Base-by-base conservation (phyloP, 2,329 filamentous ascomycete genomes). In the Fusarium oxysporum region DNA sequence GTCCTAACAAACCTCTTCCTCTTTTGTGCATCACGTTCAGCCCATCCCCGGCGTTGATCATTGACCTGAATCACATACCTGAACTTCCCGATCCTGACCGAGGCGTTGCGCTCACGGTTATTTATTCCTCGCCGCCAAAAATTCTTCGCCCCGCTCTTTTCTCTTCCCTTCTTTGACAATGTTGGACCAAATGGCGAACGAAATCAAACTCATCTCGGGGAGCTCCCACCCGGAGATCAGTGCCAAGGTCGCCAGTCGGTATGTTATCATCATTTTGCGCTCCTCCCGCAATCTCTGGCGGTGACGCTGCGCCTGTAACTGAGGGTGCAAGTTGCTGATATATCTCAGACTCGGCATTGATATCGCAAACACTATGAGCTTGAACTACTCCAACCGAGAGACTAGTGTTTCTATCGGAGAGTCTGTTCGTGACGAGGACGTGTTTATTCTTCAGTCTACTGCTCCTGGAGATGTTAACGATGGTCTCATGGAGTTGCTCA, bases 391-490 rank as follows among this genome's bases (percentile, higher is more conserved):
- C 53, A 96, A 96, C 82, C 92, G 94, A 79, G 93, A 96, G 81
- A 95, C 92, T 57, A 94, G 92, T 76, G 95, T 98, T 65, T 97
- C 95, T 25, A 97, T 98, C 78, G 95, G 96, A 81, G 96, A 98
- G 86, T 97, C 93, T 72, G 96, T 98, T 62, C 90, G 96, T 83
- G 96, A 98, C 82, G 96, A 98, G 88, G 96, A 98, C 90, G 95
- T 98, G 80, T 98, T 98, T 86, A 97, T 98, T 78, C 88, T 98
- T 68, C 96, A 98, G 84, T 97, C 96, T 30, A 97, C 96, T 53
- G 92, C 93, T 44, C 96, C 96, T 4, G 95, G 96, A 81, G 95
- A 98, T 81, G 97, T 98, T 85, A 99, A 99, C 84, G 96, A 98
- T 82, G 95, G 95, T 55, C 89, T 99, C 68, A 98, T 99, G 96